Conservation (phyloP, 805 yeast genomes). For the Yarrowia hollandica region DNA sequence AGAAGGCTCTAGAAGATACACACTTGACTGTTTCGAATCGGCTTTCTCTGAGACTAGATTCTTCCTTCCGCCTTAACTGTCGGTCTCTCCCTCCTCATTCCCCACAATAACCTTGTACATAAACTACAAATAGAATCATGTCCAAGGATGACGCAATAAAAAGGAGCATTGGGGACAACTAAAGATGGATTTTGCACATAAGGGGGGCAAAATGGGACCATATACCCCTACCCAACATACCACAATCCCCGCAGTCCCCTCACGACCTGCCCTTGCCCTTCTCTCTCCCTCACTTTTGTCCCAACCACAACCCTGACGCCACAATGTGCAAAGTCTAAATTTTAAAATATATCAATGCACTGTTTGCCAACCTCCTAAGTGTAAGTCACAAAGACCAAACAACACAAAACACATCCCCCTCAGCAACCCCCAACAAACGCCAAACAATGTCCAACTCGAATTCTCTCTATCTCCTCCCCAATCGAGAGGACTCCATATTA, state of each 20-base stretch:
- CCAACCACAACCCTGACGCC: constrained; percentile 27
- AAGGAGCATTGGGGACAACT: no score
- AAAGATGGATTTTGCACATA: no score
- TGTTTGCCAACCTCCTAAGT: constrained; percentile 21
- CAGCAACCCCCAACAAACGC: neutral
- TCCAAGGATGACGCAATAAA: neutral
- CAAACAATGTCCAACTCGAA: constrained; percentile 24
- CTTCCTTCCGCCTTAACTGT: neutral
- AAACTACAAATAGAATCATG: neutral
- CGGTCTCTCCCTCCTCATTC: neutral
- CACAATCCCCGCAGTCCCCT: neutral
- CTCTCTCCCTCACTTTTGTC: neutral
- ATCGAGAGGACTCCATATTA: constrained; percentile 20
- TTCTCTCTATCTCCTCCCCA: constrained; percentile 27
- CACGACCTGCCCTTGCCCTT: neutral
- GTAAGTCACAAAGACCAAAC: neutral
- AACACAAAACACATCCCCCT: neutral
- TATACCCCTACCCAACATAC: no score
- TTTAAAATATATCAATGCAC: constrained; percentile 15
- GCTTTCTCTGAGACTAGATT: no score
- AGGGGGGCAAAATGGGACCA: no score
- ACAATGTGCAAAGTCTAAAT: constrained; percentile 4
- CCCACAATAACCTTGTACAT: constrained; percentile 14
- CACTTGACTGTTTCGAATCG: no score
- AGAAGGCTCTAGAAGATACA: no score